phyloP scores from a whole-genome alignment of 1,284 basidiomycete species.

The Wolfiporia cocos region DNA sequence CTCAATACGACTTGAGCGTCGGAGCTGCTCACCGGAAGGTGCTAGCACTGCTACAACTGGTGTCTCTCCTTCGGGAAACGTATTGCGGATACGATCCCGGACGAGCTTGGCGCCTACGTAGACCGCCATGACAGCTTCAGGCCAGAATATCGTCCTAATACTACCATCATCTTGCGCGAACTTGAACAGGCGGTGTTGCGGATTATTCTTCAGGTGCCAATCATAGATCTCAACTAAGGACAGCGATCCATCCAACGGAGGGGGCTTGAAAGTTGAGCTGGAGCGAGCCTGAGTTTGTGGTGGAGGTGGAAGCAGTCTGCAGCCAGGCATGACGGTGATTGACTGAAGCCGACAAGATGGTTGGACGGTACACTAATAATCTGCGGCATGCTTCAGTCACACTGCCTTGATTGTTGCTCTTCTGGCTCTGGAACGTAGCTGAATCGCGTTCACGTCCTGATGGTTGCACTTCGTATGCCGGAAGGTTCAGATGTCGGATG shows the following conservation, averaged over 20 bases:
- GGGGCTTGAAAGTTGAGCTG: slow-evolving; percentile 24
- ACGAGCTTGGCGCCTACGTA: background rate
- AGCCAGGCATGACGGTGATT: background rate
- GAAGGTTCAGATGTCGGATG: no score
- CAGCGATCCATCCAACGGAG: slow-evolving; percentile 29
- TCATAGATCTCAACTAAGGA: slow-evolving; percentile 31
- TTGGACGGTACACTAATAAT: no score
- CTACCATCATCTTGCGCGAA: slow-evolving; percentile 22
- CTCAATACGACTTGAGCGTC: background rate
- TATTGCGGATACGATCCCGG: background rate
- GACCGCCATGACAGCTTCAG: slow-evolving; percentile 19
- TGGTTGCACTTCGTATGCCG: no score
- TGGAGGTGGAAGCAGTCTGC: background rate
- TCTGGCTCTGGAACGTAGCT: no score
- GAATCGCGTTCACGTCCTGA: no score
- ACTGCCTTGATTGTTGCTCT: no score
- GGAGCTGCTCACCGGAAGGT: background rate
- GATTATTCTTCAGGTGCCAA: slow-evolving; percentile 27
- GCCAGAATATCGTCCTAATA: slow-evolving; percentile 20
- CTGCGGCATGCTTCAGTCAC: no score
- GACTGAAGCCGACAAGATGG: no score
- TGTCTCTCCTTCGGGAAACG: background rate
- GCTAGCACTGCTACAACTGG: slow-evolving; percentile 1
- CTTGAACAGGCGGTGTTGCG: slow-evolving; percentile 28
- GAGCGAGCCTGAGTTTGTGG: slow-evolving; percentile 5